These are phyloP conservation scores for Simplicillium sp. DNA, from an alignment of 2,329 filamentous ascomycete species.

Conservation along the genomic window DNA sequence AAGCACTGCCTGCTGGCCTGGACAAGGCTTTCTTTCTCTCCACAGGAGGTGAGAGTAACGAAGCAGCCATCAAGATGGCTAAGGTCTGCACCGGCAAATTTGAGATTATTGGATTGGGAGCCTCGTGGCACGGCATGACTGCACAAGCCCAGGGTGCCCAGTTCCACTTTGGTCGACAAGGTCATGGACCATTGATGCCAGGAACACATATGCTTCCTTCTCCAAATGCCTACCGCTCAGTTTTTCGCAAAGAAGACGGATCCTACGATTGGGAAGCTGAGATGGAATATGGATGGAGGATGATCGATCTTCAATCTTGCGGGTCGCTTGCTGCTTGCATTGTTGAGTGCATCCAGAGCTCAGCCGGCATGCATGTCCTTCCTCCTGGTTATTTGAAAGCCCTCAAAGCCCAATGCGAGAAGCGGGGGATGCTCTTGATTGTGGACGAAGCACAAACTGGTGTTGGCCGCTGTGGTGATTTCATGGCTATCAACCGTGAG, in stretches of 20 bases:
- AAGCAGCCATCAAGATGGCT: slow-evolving; percentile 56
- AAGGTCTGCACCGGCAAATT: slow-evolving; percentile 57
- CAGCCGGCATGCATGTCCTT: slow-evolving; percentile 49
- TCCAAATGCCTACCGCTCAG: slow-evolving; percentile 51
- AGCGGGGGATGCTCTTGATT: slow-evolving; percentile 49
- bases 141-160: slow-evolving; percentile 42
- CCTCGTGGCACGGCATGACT: slow-evolving; percentile 54
- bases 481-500: slow-evolving; percentile 50
- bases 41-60: slow-evolving; percentile 47
- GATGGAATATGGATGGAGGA: slow-evolving; percentile 47
- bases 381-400: slow-evolving; percentile 48
- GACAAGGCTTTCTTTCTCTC: slow-evolving; percentile 48
- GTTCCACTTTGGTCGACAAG: slow-evolving; percentile 44
- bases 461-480: slow-evolving; percentile 44
- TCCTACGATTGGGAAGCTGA: slow-evolving; percentile 54
- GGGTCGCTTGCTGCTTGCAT: slow-evolving; percentile 56
- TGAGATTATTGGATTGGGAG: slow-evolving; percentile 50
- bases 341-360: slow-evolving; percentile 51
- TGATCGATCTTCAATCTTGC: slow-evolving; percentile 49
- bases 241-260: slow-evolving; percentile 47
- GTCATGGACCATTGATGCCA: slow-evolving; percentile 38
- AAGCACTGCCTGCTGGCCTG: slow-evolving; percentile 36
- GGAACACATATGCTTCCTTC: slow-evolving; percentile 48
- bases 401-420: slow-evolving; percentile 44
- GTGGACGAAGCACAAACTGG: slow-evolving; percentile 54